Evolutionary conservation across 768 basidiomycete species (phyloP).

Genomic region (Hypholoma sublateritium): DNA sequence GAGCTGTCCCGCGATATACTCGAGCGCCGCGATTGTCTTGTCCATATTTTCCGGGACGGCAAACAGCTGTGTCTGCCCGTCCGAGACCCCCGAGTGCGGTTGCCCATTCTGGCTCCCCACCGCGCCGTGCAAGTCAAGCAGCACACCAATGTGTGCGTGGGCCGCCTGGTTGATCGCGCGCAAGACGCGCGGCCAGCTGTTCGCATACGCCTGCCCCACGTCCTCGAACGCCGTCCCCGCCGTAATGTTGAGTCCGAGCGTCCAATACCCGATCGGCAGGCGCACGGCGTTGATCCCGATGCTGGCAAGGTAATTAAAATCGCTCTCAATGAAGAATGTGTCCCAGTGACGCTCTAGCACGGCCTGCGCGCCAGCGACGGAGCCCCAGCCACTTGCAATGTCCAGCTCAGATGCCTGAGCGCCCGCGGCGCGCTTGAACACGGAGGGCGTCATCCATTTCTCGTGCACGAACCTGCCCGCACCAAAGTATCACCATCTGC

Average conservation of each 20-base stretch:
- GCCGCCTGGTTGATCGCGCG: slow-evolving; percentile 64
- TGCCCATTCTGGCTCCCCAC: slow-evolving; percentile 76
- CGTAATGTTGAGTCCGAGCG: slow-evolving; percentile 54
- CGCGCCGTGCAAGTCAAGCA: slow-evolving; percentile 69
- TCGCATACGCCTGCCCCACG: slow-evolving; percentile 50
- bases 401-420: slow-evolving; percentile 57
- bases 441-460: slow-evolving; percentile 70
- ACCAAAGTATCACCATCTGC: neutral
- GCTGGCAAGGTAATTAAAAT: slow-evolving; percentile 65
- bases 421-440: slow-evolving; percentile 59
- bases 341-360: slow-evolving; percentile 78
- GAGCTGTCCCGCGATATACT: slow-evolving; percentile 41
- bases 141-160: slow-evolving; percentile 63
- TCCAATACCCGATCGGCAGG: slow-evolving; percentile 62
- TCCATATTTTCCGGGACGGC: slow-evolving; percentile 40
- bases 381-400: slow-evolving; percentile 64
- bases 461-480: slow-evolving; percentile 68
- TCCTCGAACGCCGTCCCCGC: slow-evolving; percentile 65
- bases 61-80: slow-evolving; percentile 50
- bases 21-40: slow-evolving; percentile 52
- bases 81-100: slow-evolving; percentile 67
- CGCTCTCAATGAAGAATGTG: slow-evolving; percentile 61
- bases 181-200: slow-evolving; percentile 67
- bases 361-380: slow-evolving; percentile 38
- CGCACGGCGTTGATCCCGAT: slow-evolving; percentile 73